Percentiles rank a stretch among this genome's conserved stretches.
Conservation (phyloP, 345 rosid genomes). For the Populus nigra region DNA sequence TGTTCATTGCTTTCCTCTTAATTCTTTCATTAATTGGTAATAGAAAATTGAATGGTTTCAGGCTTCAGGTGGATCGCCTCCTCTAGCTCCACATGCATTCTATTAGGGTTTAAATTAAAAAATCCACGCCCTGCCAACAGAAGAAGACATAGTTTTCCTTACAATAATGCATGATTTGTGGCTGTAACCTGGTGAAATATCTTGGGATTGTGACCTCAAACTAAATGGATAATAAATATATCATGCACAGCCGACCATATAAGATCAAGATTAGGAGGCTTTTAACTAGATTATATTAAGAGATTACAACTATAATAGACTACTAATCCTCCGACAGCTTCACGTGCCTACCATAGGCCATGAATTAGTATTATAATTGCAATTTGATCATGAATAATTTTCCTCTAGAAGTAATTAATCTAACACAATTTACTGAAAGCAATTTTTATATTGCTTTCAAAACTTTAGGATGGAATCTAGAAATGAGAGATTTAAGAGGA, state of each 20-base stretch:
- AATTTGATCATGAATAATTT: too few relatives aligned
- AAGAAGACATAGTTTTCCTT: neutral
- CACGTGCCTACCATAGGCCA: constrained; percentile 21
- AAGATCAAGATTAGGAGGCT: neutral
- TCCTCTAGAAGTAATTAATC: too few relatives aligned
- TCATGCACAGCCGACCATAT: neutral
- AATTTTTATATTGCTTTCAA: constrained; percentile 4
- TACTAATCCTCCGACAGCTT: constrained; percentile 10
- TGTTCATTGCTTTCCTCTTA: neutral
- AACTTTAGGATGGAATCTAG: neutral
- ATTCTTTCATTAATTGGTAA: neutral
- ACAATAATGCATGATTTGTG: neutral
- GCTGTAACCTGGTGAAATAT: neutral
- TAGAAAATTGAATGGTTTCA: too few relatives aligned
- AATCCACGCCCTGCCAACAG: neutral
- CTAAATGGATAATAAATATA: too few relatives aligned
- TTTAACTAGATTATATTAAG: neutral
- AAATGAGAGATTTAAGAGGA: neutral
- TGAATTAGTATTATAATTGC: neutral
- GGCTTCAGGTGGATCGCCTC: too few relatives aligned
- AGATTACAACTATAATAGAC: neutral
- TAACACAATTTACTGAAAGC: neutral
- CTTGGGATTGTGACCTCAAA: neutral
- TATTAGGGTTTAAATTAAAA: neutral
- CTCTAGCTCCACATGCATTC: too few relatives aligned